A percentile compares a stretch with the other conserved stretches of the same genome.
Conservation (phyloP, 192 early-diverging fungal genomes). For the Glomus cerebriforme region DNA sequence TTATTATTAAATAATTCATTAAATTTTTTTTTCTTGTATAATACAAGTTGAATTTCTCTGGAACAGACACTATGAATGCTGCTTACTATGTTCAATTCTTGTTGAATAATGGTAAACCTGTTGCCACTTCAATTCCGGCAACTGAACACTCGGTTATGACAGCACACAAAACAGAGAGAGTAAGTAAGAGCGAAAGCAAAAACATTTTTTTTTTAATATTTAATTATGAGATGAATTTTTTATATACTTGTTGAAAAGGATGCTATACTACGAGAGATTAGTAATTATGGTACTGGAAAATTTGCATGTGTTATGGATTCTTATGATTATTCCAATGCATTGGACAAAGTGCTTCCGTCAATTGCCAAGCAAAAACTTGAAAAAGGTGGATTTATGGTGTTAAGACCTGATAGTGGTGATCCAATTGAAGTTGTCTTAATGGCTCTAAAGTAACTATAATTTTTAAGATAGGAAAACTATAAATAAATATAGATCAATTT, state of each 20-base stretch:
- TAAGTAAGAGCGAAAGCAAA: conserved; percentile 22
- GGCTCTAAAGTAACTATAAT: conserved; percentile 57
- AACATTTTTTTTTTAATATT: neutral
- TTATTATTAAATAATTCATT: no score
- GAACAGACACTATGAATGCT: conserved; percentile 79
- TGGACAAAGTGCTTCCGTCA: conserved; percentile 71
- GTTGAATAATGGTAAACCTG: conserved; percentile 72
- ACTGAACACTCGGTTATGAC: conserved; percentile 95
- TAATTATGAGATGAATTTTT: no score
- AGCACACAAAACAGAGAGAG: conserved; percentile 64
- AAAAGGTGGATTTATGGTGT: conserved; percentile 77
- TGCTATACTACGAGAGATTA: conserved; percentile 69
- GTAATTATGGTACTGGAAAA: conserved; percentile 69
- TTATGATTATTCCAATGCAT: conserved; percentile 78
- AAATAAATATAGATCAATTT: neutral
- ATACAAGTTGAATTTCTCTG: conserved; percentile 79
- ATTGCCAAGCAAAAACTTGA: conserved; percentile 68
- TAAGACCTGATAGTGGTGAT: conserved; percentile 87
- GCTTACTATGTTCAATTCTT: conserved; percentile 77
- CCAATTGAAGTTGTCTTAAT: conserved; percentile 73
- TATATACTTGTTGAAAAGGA: conserved; percentile 42
- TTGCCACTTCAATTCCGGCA: conserved; percentile 80
- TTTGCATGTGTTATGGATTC: conserved; percentile 91
- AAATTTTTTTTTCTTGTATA: neutral
- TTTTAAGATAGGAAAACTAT: neutral